phyloP scores from a whole-genome alignment of 2,329 filamentous ascomycete species.

The Aspergillus sp. region DNA sequence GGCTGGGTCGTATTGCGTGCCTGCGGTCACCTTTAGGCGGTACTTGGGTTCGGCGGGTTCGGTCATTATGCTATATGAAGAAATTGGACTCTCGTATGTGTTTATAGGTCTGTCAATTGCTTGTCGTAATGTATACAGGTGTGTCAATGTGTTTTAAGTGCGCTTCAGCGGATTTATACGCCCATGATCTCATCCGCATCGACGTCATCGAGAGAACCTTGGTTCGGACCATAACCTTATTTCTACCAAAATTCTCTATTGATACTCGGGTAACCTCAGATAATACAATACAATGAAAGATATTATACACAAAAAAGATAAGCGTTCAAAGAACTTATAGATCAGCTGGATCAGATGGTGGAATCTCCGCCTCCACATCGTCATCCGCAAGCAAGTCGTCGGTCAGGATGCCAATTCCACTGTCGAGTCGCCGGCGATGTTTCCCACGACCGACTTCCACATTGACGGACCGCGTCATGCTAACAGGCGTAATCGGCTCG shows the following conservation, averaged over 20 bases:
- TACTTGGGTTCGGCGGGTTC: conserved; percentile 46
- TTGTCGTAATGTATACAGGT: neutral
- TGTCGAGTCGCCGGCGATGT: conserved; percentile 38
- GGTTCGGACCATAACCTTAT: neutral
- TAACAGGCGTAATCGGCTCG: conserved; percentile 45
- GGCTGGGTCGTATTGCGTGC: conserved; percentile 69
- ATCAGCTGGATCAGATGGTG: conserved; percentile 26
- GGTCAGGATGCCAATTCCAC: conserved; percentile 38
- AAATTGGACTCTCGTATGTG: neutral
- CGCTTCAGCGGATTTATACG: neutral
- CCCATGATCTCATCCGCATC: neutral
- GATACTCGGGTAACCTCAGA: neutral
- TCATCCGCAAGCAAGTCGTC: conserved; percentile 34
- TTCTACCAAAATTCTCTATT: neutral
- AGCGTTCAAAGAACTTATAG: conserved; percentile 10
- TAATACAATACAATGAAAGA: neutral
- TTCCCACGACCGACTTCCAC: conserved; percentile 41
- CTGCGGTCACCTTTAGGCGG: conserved; percentile 77
- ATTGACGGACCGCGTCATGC: conserved; percentile 42
- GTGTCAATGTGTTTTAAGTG: no score
- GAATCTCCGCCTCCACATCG: conserved; percentile 20
- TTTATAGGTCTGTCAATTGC: neutral
- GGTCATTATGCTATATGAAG: no score
- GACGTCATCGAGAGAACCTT: neutral
- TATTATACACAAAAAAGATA: conserved; percentile 1